Evolutionary conservation across 1,139 yeast species (phyloP).

Genomic region (Sugiyamaella japonica): DNA sequence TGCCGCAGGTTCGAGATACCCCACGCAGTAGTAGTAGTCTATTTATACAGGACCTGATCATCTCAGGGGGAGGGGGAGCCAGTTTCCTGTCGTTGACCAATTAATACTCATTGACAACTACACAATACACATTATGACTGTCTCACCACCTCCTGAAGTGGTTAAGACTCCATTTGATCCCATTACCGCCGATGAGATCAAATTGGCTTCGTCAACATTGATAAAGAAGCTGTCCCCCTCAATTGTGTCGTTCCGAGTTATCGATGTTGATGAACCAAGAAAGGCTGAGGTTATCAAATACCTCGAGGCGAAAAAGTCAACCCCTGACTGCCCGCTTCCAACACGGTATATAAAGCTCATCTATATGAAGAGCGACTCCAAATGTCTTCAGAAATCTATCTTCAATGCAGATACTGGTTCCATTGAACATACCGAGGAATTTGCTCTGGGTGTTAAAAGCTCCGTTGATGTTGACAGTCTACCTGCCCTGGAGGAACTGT

Average conservation of each 20-base stretch:
- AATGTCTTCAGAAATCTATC: constrained; percentile 57
- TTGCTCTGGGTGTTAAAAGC: constrained; percentile 62
- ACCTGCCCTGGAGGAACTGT: constrained; percentile 52
- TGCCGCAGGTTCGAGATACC: background rate
- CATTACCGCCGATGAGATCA: constrained; percentile 20
- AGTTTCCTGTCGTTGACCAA: no score
- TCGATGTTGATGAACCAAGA: constrained; percentile 60
- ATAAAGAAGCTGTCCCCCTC: constrained; percentile 8
- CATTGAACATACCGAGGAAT: constrained; percentile 54
- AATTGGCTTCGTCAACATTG: constrained; percentile 13
- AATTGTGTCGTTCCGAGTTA: constrained; percentile 17
- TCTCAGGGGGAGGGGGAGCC: no score
- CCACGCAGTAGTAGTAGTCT: background rate
- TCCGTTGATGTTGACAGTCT: constrained; percentile 69
- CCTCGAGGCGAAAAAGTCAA: constrained; percentile 60
- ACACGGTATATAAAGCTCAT: constrained; percentile 61
- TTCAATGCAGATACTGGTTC: constrained; percentile 59
- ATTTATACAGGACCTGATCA: background rate
- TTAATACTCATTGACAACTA: no score
- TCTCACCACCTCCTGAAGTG: background rate
- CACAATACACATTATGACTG: background rate
- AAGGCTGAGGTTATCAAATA: constrained; percentile 65
- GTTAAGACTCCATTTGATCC: constrained; percentile 17
- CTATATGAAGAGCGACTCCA: constrained; percentile 47
- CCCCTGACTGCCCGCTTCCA: constrained; percentile 49